Conservation (phyloP, 2,329 filamentous ascomycete species). For the Dryadomyces sulphureus region DNA sequence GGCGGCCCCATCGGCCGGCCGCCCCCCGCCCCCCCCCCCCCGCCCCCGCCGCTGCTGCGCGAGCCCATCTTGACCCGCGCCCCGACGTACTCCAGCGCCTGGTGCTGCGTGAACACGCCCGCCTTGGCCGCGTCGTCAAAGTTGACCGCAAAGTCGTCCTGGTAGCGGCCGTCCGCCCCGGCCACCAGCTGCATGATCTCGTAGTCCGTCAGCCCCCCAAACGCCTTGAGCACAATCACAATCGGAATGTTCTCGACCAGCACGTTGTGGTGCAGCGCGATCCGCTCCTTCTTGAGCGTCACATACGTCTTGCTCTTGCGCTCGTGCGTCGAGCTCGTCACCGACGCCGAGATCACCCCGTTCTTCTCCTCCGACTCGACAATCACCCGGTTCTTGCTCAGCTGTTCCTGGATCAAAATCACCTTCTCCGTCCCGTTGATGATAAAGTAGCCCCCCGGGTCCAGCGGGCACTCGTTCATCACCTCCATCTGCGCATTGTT, state of each 20-base stretch:
- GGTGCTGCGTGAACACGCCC: constrained; percentile 82
- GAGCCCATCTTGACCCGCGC: constrained; percentile 76
- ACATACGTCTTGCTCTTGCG: constrained; percentile 97
- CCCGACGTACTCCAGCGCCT: constrained; percentile 88
- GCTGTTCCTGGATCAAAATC: constrained; percentile 92
- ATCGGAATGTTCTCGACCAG: constrained; percentile 90
- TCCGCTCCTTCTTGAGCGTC: constrained; percentile 80
- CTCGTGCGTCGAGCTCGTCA: constrained; percentile 95
- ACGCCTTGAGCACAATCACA: constrained; percentile 79
- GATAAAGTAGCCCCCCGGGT: constrained; percentile 96
- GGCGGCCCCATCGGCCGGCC: constrained; percentile 22
- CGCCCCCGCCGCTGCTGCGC: constrained; percentile 26
- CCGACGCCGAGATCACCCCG: constrained; percentile 83
- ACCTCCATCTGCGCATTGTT: constrained; percentile 78
- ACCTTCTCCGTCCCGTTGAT: constrained; percentile 97
- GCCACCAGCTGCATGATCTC: constrained; percentile 88
- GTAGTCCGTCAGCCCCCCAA: constrained; percentile 86
- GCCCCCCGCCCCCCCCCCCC: constrained; percentile 5
- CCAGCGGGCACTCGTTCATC: constrained; percentile 89
- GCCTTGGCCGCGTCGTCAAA: constrained; percentile 82
- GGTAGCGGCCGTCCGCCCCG: constrained; percentile 74
- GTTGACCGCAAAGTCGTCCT: constrained; percentile 90
- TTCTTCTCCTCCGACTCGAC: constrained; percentile 90
- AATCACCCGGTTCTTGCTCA: constrained; percentile 98
- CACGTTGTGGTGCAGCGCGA: constrained; percentile 84